Base-by-base conservation (phyloP, 495 filamentous ascomycete species). In the Hypoxylon trugodes region DNA sequence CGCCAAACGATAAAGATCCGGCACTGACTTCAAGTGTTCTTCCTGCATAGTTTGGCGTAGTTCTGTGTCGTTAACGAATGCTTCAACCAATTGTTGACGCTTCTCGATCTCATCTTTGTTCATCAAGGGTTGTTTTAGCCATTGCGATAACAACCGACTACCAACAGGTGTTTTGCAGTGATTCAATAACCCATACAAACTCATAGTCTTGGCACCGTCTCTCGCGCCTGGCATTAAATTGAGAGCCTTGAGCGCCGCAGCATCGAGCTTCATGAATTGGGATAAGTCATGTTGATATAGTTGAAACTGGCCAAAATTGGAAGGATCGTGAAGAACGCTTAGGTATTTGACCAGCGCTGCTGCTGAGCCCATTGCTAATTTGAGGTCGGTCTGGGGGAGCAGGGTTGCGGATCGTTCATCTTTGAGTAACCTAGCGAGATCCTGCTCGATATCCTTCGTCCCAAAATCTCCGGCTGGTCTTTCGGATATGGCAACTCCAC, bases 121-220 rank as follows among this genome's bases (percentile, higher is more conserved):
- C 96, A 99, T 99, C 21, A 99, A 76, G 0, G 95, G 95, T 76
- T 99, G 95, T 78, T 98, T 99, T 22, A 99, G 79, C 95, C 95
- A 99, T 76, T 99, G 95, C 2, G 93, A 89, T 10, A 99, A 78
- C 62, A 99, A 72, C 40, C 96, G 85, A 68, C 92, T 96, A 4
- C 95, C 95, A 19, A 96, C 86, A 1, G 96, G 90, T 4, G 95
- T 99, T 75, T 96, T 99, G 82, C 95, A 99, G 70, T 98, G 96
- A 70, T 99, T 98, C 47, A 99, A 80, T 28, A 99, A 73, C 1
- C 95, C 95, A 66, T 90, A 98, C 58, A 99, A 67, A 69, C 91
- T 97, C 96, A 98, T 99, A n/a, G 84, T 96, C 80, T 97, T 97
- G 16, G 92, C 84, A 13, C 95, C 96, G 68, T 98, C 96, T 68